phyloP scores from a whole-genome alignment of 129 eudicot genomes.

The Artemisia annua region DNA sequence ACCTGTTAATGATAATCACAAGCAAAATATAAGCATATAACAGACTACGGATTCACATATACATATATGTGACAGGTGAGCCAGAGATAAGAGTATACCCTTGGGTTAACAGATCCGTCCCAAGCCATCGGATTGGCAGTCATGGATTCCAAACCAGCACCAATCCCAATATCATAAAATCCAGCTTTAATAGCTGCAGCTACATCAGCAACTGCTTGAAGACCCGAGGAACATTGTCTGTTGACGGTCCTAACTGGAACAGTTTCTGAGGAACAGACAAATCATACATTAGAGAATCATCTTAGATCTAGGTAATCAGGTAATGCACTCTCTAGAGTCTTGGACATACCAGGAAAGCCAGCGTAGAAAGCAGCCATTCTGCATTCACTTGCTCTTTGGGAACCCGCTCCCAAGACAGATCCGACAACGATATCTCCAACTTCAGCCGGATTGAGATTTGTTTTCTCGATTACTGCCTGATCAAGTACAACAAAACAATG shows the following conservation, averaged over 20 bases:
- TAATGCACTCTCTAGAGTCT: not conserved
- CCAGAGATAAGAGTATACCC: conserved; percentile 33
- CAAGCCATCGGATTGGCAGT: conserved; percentile 88
- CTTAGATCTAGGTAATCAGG: not conserved
- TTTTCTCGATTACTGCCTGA: conserved; percentile 89
- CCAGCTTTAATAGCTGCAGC: conserved; percentile 99
- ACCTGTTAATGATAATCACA: conserved; percentile 54
- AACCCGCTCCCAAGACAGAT: conserved; percentile 83
- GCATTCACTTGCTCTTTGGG: conserved; percentile 94
- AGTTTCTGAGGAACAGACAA: conserved; percentile 51
- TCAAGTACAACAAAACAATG: not conserved
- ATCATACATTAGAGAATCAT: conserved; percentile 7
- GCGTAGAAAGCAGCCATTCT: conserved; percentile 99
- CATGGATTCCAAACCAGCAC: conserved; percentile 99
- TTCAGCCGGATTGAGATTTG: conserved; percentile 81
- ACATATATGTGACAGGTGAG: not conserved
- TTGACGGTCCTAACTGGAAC: conserved; percentile 96
- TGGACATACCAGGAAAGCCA: conserved; percentile 83
- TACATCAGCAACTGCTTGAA: conserved; percentile 99
- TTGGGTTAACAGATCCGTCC: conserved; percentile 93
- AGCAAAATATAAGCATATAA: not conserved
- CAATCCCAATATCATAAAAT: conserved; percentile 95
- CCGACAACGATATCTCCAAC: conserved; percentile 98
- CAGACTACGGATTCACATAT: not conserved
- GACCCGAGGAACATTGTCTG: conserved; percentile 98